Evolutionary conservation across 1,284 basidiomycete species (phyloP), one percentile per base, ranked within the genome.

Genomic region (Puccinia horiana): DNA sequence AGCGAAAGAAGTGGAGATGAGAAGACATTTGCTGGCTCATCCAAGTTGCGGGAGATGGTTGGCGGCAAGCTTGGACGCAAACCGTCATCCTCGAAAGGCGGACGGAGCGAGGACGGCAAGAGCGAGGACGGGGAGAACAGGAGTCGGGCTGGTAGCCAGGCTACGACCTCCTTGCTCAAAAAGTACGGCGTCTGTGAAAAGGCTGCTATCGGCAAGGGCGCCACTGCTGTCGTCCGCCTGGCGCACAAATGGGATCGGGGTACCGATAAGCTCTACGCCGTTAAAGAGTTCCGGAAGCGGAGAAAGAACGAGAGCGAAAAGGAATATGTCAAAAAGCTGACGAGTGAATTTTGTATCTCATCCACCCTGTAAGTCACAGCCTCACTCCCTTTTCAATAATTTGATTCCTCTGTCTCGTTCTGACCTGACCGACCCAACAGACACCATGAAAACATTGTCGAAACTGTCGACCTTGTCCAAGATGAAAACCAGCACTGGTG

Each of bases 241-340:
- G 97, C 96, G 52, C 96, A 99, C 89, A 98, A 98, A 89, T 98
- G 96, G 96, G 96, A 99, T 88, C 90, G 96, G 83, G 91, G 90
- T 44, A 95, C 96, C 86, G 97, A 99, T 88, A 97, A 96, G 89
- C 90, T 99, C n/a, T 99, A 98, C 86, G 96, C 96, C 56, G 94
- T 99, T 87, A 99, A 99, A 92, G 96, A 99, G 89, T 98, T 99
- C 90, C 92, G 96, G 82, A 98, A 98, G 88, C 91, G 96, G 84
- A 91, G 96, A 86, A 97, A 96, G 90, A 98, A 97, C 87, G 96
- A 99, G 89, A 92, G 95, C 1, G 96, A 99, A 88, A 98, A 98
- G 88, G 97, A 99, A 88, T 99, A 99, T 86, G 93, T 99, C 89
- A 99, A 99, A 91, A 99, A 99, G 88, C 92, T 99, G 85, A 99